These are phyloP conservation scores for Ceraceosorus guamensis DNA, from an alignment of 1,284 basidiomycete species.

Conservation along the genomic window DNA sequence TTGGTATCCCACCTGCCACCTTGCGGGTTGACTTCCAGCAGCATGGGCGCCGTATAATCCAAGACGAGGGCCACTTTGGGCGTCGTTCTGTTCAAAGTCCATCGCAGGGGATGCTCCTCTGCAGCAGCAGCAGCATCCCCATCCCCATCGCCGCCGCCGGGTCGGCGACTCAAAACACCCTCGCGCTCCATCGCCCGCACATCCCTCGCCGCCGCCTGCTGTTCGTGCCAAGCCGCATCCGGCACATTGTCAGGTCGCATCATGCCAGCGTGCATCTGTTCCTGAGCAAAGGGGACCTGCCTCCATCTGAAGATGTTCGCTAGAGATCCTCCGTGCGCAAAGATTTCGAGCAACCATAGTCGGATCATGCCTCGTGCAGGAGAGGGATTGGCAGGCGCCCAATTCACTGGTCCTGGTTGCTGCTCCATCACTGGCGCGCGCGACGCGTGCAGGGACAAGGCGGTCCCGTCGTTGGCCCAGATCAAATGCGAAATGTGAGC, in stretches of 20 bases:
- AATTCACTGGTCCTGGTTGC: slow-evolving; percentile 26
- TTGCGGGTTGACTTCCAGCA: slow-evolving; percentile 25
- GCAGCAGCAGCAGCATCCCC: too few relatives aligned
- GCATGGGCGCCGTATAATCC: slow-evolving; percentile 19
- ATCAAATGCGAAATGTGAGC: background rate
- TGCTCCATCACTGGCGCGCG: slow-evolving; percentile 21
- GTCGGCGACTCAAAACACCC: background rate
- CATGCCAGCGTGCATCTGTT: slow-evolving; percentile 33
- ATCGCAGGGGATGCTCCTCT: too few relatives aligned
- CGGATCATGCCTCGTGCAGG: slow-evolving; percentile 23
- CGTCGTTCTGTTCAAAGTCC: too few relatives aligned
- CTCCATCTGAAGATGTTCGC: slow-evolving; percentile 30
- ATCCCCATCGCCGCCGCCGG: slow-evolving; percentile 5
- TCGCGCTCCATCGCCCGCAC: background rate
- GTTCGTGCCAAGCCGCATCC: slow-evolving; percentile 22
- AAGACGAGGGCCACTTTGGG: slow-evolving; percentile 21
- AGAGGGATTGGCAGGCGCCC: slow-evolving; percentile 18
- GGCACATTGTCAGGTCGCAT: slow-evolving; percentile 24
- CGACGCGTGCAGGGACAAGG: too few relatives aligned
- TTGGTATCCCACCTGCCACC: slow-evolving; percentile 17
- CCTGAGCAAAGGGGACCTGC: slow-evolving; percentile 25
- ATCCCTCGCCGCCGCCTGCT: slow-evolving; percentile 23
- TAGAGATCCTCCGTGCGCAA: slow-evolving; percentile 23
- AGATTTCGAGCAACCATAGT: slow-evolving; percentile 27
- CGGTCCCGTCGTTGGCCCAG: background rate